Evolutionary conservation across 1,284 basidiomycete genomes (phyloP), one percentile per base, ranked within the genome.

Genomic region (Taiwanofungus camphoratus): DNA sequence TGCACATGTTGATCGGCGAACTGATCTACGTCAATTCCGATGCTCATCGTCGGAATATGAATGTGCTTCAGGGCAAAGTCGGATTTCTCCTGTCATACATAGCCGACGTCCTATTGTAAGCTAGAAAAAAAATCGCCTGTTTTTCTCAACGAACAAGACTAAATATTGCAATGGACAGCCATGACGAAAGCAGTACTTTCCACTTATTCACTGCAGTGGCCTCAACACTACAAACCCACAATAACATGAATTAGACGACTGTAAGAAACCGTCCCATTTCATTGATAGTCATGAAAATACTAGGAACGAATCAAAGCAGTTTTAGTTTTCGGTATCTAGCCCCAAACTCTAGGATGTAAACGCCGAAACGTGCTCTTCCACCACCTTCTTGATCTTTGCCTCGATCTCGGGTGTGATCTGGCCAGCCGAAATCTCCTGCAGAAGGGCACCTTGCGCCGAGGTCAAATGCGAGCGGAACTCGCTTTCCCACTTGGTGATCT

Each of bases 401-500:
- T 97, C 93, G 50, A 96, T 77, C 64, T 93, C 92, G 50, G 86
- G 80, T 51, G 87, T 92, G 63, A 96, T 84, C 52, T 73, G 77
- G 53, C 93, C 94, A 53, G 76, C 74, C 45, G 81, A 69, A 60
- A 97, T 93, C 71, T 94, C 83, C 61, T 79, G 73, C 42, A 94
- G 79, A 58, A 95, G 82, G 40, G 71, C 55, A 40, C 64, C 54
- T 66, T 93, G 87, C 45, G 80, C 67, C 48, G 82, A 69, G 45
- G 80, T 76, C 57, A 92, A 73, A 68, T 92, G 84, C 58, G 80
- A 74, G 62, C 89, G 87, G 86, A 93, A 93, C 61, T 89, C 85
- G 52, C 71, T 76, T 70, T 97, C 93, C 93, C 93, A 97, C 57
- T 82, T 82, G 57, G 85, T 89, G 67, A 98, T 97, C 76, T 94